phyloP scores from a whole-genome alignment of 2,329 filamentous ascomycete genomes.

The Bipolaris zeicola region DNA sequence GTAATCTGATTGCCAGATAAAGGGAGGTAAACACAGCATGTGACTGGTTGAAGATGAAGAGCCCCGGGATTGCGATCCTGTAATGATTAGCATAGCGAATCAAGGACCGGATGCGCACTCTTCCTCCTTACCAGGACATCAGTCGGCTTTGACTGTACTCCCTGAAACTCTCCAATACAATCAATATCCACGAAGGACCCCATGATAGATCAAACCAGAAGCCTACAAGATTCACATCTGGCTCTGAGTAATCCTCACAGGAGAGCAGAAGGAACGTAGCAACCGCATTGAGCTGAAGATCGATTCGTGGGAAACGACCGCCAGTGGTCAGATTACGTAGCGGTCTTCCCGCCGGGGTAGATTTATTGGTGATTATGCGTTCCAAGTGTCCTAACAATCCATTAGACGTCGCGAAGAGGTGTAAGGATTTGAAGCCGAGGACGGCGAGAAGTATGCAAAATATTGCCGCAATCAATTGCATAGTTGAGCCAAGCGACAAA shows the following conservation, averaged over 20 bases:
- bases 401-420: background rate
- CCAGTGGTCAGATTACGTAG: background rate
- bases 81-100: background rate
- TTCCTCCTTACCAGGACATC: slow-evolving; percentile 1
- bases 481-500: background rate
- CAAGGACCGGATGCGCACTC: background rate
- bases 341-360: background rate
- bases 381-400: background rate
- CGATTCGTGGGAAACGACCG: background rate
- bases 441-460: background rate
- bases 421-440: background rate
- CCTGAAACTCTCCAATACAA: slow-evolving; percentile 1
- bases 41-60: slow-evolving; percentile 2
- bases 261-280: background rate
- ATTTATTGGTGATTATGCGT: background rate
- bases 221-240: background rate
- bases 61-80: background rate
- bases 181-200: slow-evolving; percentile 1
- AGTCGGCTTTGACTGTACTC: background rate
- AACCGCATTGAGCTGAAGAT: slow-evolving; percentile 1
- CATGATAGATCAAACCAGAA: slow-evolving; percentile 1
- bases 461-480: background rate
- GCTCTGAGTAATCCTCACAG: background rate
- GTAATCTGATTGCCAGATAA: slow-evolving; percentile 1
- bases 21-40: slow-evolving; percentile 1